Base-by-base conservation (phyloP, 495 filamentous ascomycete genomes). In the Filosporella fistucella region DNA sequence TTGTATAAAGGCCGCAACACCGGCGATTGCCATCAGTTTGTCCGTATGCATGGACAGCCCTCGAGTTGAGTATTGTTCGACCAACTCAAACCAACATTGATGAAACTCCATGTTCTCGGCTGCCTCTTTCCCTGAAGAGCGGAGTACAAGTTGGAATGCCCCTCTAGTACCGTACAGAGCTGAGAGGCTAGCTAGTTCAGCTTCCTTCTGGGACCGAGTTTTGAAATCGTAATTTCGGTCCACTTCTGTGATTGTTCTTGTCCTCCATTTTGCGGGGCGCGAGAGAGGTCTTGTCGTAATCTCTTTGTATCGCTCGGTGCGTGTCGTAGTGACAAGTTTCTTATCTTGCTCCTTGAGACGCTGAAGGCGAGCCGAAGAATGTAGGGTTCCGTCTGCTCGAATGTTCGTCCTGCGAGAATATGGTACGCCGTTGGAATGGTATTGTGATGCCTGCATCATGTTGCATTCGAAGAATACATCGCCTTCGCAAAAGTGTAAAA, bases 21-120 rank as follows among this genome's bases (percentile, higher is more conserved):
- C 44, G 21, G 44, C 42, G 17, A 47, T 18, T 8, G 44, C 44
- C 33, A 47, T 20, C 12, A 47, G 26, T 30, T 47, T 47, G 30
- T 47, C 44, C 17, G 42, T 32, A 16, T 39, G 14, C 13, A 6
- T 22, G n/a, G 44, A 44, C 4, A 47, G 29, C 4, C 22, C 10
- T 4, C 22, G 6, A 11, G n/a, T 6, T n/a, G 17, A 26, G 24
- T 44, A 44, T 4, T n/a, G 9, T 17, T n/a, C 16, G 17, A 29
- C 20, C 11, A 44, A 28, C 4, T 35, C 4, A 13, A 13, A 35
- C 32, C 32, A 35, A 5, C 5, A 3, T 5, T 35, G 4, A 35
- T 14, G 32, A 4, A 35, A 14, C 32, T 35, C 32, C n/a, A n/a
- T n/a, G n/a, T n/a, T n/a, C n/a, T n/a, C n/a, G n/a, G n/a, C n/a